A percentile compares a stretch with the other conserved stretches of the same genome.
These are phyloP conservation scores for Calonectria pseudoturangicola DNA, from an alignment of 2,329 filamentous ascomycete genomes.

Conservation along the genomic window DNA sequence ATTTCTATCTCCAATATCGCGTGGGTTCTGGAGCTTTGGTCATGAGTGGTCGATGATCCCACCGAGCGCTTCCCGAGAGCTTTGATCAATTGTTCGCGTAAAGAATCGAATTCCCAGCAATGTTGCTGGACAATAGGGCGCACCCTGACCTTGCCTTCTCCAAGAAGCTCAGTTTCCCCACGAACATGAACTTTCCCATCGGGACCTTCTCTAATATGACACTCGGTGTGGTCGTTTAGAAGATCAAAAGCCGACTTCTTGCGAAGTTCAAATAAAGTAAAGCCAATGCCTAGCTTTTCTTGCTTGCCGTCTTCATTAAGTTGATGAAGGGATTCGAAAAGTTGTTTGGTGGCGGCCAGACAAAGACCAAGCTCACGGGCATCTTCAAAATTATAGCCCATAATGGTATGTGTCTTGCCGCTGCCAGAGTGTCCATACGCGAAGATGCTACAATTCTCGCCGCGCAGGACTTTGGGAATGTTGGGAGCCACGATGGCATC, in stretches of 20 bases:
- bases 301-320: conserved; percentile 48
- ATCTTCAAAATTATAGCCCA: conserved; percentile 64
- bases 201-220: conserved; percentile 62
- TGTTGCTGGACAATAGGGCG: conserved; percentile 59
- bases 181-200: conserved; percentile 64
- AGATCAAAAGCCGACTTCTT: conserved; percentile 65
- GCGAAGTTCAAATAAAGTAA: conserved; percentile 64
- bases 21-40: conserved; percentile 67
- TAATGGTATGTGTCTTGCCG: conserved; percentile 91
- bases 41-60: conserved; percentile 63
- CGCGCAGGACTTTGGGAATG: background rate
- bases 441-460: conserved; percentile 74
- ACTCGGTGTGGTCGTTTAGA: conserved; percentile 61
- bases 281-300: conserved; percentile 57
- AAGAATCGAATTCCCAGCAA: conserved; percentile 60
- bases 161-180: conserved; percentile 63
- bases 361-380: conserved; percentile 60
- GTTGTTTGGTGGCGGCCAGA: conserved; percentile 57
- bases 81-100: conserved; percentile 54
- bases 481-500: background rate
- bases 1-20: conserved; percentile 65
- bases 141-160: conserved; percentile 64
- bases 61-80: conserved; percentile 58
- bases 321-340: conserved; percentile 53
- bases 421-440: conserved; percentile 95